Evolutionary conservation across 192 early-diverging fungal genomes (phyloP), one percentile per base, ranked within the genome.

Genomic region (Phycomyces blakesleeanus): DNA sequence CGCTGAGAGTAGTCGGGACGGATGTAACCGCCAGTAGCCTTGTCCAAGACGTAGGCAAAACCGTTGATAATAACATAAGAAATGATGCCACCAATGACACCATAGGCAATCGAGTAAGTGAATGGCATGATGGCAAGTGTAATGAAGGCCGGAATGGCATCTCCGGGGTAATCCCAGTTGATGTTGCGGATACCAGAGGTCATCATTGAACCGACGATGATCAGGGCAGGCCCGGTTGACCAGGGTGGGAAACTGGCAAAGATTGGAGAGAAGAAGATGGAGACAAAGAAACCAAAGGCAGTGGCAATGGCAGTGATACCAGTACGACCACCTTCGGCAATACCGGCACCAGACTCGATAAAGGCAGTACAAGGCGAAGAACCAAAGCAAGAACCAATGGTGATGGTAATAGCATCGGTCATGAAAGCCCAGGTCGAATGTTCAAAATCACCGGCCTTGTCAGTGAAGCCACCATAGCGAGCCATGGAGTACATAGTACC

Each of bases 401-500:
- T 72, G 27, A 90, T 83, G 47, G 77, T 77, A 16, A 78, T 65
- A 2, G 89, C 87, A 66, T 93, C 91, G 37, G 79, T 73, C 25
- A 91, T 70, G 64, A 93, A 93, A 18, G 91, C 91, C 27, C 76
- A 56, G 8, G 82, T 82, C 2, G 88, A 88, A 15, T 88, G 85
- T 56, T 89, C 87, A 75, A 91, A 90, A 64, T 93, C 88, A 54
- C 88, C 89, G 16, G 75, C 70, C 40, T 85, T 81, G 53, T 91
- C 84, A 75, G 84, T 85, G 62, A 85, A 90, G n/a, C 91, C 89
- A 54, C 85, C 91, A 73, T 89, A 90, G 62, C 82, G 81, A 15
- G 89, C 89, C 91, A 91, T 89, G 21, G 89, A 90, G 51, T 85
- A 91, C 83, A 93, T 76, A 25, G 91, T 91, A 5, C 89, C 89